Percentiles rank a stretch among this genome's conserved stretches.
These are phyloP conservation scores for Serendipita sp. DNA, from an alignment of 768 basidiomycete species.

Conservation along the genomic window DNA sequence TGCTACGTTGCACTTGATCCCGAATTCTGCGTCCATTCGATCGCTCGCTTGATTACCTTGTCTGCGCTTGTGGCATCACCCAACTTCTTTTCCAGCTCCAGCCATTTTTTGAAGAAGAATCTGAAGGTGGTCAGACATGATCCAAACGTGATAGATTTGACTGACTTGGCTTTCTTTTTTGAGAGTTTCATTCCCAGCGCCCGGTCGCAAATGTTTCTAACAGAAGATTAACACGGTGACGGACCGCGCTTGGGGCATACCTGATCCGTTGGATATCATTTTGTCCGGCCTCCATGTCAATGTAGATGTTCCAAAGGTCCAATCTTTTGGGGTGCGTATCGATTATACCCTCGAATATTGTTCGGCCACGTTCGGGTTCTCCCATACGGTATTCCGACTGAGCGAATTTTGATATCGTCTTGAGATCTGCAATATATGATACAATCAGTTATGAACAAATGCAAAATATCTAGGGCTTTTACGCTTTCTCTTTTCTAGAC, in stretches of 20 bases:
- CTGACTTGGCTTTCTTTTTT: slow-evolving; percentile 87
- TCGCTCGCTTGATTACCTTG: slow-evolving; percentile 70
- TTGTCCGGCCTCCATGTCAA: slow-evolving; percentile 85
- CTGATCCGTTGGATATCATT: slow-evolving; percentile 63
- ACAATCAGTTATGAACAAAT: no score
- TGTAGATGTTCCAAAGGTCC: slow-evolving; percentile 91
- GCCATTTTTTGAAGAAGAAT: slow-evolving; percentile 96
- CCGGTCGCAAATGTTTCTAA: slow-evolving; percentile 73
- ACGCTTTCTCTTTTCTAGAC: slow-evolving; percentile 90
- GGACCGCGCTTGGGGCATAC: slow-evolving; percentile 23
- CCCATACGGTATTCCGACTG: slow-evolving; percentile 89
- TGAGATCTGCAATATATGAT: slow-evolving; percentile 46
- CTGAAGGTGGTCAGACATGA: slow-evolving; percentile 24
- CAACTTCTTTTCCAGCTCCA: slow-evolving; percentile 67
- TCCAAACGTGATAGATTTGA: background rate
- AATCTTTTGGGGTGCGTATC: slow-evolving; percentile 91
- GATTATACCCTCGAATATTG: slow-evolving; percentile 89
- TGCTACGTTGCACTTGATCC: background rate
- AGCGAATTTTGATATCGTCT: slow-evolving; percentile 90
- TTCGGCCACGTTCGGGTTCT: slow-evolving; percentile 87
- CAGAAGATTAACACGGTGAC: background rate
- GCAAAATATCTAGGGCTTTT: background rate
- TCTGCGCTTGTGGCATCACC: slow-evolving; percentile 77
- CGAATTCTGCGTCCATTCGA: slow-evolving; percentile 68
- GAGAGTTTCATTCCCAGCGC: slow-evolving; percentile 76